Conservation (phyloP, 2,329 filamentous ascomycete genomes). For the Fusarium sp. region DNA sequence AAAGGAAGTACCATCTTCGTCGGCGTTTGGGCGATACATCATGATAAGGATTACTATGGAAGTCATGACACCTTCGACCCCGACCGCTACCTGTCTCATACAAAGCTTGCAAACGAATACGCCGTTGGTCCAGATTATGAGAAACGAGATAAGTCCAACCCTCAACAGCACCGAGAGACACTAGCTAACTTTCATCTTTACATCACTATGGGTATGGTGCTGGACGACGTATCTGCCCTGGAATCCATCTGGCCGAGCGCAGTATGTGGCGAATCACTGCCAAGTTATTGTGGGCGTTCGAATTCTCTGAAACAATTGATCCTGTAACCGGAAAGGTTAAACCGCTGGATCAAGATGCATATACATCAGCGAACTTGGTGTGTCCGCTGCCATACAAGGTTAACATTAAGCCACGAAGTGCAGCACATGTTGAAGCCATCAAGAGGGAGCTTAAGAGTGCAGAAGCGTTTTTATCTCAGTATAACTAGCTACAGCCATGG, state of each 20-base stretch:
- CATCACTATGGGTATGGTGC: background rate
- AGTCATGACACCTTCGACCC: background rate
- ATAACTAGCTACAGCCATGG: background rate
- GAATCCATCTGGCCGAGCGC: background rate
- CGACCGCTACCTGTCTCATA: background rate
- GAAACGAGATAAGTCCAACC: background rate
- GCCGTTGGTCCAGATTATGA: background rate
- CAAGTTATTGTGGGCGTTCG: background rate
- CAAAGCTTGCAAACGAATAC: background rate
- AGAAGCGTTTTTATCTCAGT: background rate
- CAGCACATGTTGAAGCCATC: background rate
- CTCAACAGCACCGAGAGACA: accelerated
- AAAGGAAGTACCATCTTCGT: background rate
- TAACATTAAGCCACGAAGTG: background rate
- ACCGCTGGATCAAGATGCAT: background rate
- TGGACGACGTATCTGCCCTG: background rate
- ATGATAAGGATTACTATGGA: background rate
- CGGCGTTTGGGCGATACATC: background rate
- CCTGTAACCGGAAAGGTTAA: background rate
- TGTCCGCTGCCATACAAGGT: background rate
- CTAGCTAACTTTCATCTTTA: accelerated
- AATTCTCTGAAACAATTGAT: background rate
- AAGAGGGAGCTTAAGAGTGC: background rate
- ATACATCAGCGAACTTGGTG: background rate
- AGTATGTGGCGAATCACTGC: background rate